Percentiles rank a stretch among this genome's conserved stretches.
These are phyloP conservation scores for Corchorus capsularis DNA, from an alignment of 345 rosid species.

Conservation along the genomic window DNA sequence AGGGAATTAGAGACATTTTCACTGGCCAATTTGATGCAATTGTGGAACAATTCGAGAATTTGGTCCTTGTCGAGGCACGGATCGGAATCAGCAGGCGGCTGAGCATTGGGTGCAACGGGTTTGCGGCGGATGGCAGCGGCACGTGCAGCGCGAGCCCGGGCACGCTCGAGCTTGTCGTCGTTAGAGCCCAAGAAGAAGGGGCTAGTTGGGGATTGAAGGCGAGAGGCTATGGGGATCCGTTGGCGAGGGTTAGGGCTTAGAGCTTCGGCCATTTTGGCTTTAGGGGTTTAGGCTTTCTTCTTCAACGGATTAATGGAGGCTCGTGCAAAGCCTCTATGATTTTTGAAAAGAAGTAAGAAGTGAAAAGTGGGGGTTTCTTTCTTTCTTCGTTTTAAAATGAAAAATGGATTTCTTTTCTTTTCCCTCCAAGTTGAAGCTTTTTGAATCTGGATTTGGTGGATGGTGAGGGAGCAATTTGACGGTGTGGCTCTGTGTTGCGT, in stretches of 20 bases:
- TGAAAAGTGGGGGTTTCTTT: background rate
- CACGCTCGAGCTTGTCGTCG: constrained; percentile 76
- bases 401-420: constrained; percentile 6
- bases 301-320: constrained; percentile 9
- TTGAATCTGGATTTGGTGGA: constrained; percentile 21
- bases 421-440: constrained; percentile 50
- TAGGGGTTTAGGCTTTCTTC: constrained; percentile 11
- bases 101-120: constrained; percentile 37
- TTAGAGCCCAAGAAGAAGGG: constrained; percentile 85
- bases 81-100: constrained; percentile 41
- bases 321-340: background rate
- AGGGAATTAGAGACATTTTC: constrained; percentile 61
- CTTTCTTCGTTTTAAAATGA: too few relatives aligned
- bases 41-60: constrained; percentile 80
- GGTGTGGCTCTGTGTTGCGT: background rate
- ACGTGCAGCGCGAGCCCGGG: constrained; percentile 89
- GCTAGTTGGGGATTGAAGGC: constrained; percentile 79
- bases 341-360: too few relatives aligned
- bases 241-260: constrained; percentile 77
- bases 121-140: constrained; percentile 86
- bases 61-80: constrained; percentile 74
- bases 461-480: background rate
- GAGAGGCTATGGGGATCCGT: constrained; percentile 45
- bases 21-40: constrained; percentile 93
- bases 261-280: constrained; percentile 58